These are phyloP conservation scores for Mitragyna speciosa DNA, from an alignment of 257 asterid species.

Conservation along the genomic window DNA sequence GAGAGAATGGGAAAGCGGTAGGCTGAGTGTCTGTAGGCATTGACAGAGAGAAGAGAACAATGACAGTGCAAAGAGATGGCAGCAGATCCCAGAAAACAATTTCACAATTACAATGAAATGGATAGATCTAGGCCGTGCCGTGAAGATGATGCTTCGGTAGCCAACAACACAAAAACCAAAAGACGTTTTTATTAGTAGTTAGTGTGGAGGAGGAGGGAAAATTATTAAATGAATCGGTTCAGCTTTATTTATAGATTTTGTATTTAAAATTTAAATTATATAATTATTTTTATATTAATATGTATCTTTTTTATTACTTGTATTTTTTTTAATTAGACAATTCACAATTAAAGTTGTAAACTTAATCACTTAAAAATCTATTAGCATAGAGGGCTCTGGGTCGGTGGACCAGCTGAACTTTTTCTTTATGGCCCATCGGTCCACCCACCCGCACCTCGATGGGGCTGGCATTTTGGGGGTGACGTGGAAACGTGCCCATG, in stretches of 20 bases:
- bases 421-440: slow-evolving; percentile 7
- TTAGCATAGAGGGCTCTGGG: background rate
- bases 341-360: no score
- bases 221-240: no score
- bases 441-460: slow-evolving; percentile 7
- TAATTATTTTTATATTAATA: no score
- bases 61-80: slow-evolving; percentile 36
- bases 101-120: slow-evolving; percentile 41
- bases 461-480: background rate
- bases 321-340: no score
- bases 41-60: slow-evolving; percentile 18
- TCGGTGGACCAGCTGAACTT: slow-evolving; percentile 6
- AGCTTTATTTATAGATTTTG: no score
- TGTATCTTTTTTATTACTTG: no score
- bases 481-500: background rate
- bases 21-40: background rate
- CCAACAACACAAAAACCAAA: background rate
- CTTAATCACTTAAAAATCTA: no score
- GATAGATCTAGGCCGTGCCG: background rate
- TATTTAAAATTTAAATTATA: no score
- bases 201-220: no score
- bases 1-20: background rate
- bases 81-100: slow-evolving; percentile 58
- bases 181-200: background rate
- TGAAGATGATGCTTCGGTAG: no score